These are phyloP conservation scores for Cordyceps tenuipes DNA, from an alignment of 2,329 filamentous ascomycete species.

Conservation along the genomic window DNA sequence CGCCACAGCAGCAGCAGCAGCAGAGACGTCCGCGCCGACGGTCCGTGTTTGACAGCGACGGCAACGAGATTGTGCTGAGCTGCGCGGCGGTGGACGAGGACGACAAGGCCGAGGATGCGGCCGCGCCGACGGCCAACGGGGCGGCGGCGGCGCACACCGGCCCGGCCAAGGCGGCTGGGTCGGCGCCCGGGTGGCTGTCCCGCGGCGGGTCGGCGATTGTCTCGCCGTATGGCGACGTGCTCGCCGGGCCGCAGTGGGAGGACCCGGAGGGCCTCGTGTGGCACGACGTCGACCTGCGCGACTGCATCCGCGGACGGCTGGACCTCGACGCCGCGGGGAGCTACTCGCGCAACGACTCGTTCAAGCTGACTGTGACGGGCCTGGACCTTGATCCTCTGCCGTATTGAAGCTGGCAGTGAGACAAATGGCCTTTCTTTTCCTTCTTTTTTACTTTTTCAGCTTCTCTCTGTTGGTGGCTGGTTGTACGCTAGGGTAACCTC, in stretches of 20 bases:
- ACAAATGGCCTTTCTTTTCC: background rate
- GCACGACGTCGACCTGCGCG: constrained; percentile 75
- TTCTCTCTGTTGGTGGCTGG: too few species aligned
- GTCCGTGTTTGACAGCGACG: constrained; percentile 45
- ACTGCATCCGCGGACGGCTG: constrained; percentile 72
- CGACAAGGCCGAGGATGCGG: background rate
- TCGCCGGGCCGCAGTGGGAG: constrained; percentile 79
- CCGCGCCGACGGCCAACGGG: background rate
- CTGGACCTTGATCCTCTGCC: constrained; percentile 50
- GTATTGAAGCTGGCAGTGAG: constrained; percentile 27
- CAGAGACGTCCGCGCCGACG: constrained; percentile 11
- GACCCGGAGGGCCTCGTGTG: constrained; percentile 59
- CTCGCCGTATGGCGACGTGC: constrained; percentile 67
- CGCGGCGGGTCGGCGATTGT: constrained; percentile 79
- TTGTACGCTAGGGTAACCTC: too few species aligned
- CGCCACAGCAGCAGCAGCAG: too few species aligned
- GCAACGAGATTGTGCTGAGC: constrained; percentile 44
- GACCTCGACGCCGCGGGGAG: constrained; percentile 80
- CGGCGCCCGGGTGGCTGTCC: constrained; percentile 36
- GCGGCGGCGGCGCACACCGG: constrained; percentile 5
- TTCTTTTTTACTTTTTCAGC: too few species aligned
- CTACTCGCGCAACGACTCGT: constrained; percentile 66
- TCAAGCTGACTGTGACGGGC: constrained; percentile 51
- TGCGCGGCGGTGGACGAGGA: constrained; percentile 18
- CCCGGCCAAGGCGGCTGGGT: constrained; percentile 17